phyloP scores from a whole-genome alignment of 495 filamentous ascomycete species.

The Cenococcum geophilum region DNA sequence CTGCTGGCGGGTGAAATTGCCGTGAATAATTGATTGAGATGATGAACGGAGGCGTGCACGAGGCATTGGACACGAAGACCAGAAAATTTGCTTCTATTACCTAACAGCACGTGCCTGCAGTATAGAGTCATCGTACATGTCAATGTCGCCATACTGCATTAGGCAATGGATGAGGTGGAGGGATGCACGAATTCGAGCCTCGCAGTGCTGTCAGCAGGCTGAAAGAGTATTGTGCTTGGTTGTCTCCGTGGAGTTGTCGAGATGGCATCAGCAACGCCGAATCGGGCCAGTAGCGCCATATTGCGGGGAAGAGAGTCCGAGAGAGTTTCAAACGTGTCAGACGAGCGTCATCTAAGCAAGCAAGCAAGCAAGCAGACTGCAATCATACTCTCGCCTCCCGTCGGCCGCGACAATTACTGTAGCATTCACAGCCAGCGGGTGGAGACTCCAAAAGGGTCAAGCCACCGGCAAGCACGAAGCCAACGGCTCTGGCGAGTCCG shows the following conservation, averaged over 20 bases:
- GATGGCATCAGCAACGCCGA: background rate
- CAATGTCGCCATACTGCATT: background rate
- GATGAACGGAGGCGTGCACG: background rate
- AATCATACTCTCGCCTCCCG: too few relatives aligned
- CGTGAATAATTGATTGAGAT: background rate
- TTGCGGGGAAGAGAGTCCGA: background rate
- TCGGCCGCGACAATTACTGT: background rate
- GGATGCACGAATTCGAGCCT: background rate
- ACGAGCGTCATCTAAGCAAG: background rate
- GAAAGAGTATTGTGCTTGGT: background rate
- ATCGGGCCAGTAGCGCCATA: background rate
- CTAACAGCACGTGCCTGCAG: background rate
- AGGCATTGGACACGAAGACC: background rate
- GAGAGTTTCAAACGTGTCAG: background rate
- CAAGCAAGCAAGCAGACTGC: too few relatives aligned
- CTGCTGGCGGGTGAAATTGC: background rate
- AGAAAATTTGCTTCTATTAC: conserved; percentile 7
- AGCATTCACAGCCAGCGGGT: background rate
- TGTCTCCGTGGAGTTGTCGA: background rate
- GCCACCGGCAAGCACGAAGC: background rate
- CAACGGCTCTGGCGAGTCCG: background rate
- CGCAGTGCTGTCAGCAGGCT: background rate
- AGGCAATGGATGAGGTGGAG: background rate
- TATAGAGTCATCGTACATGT: background rate
- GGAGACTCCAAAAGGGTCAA: background rate